Conservation (phyloP, 768 basidiomycete genomes). For the Phaeolepiota aurea region DNA sequence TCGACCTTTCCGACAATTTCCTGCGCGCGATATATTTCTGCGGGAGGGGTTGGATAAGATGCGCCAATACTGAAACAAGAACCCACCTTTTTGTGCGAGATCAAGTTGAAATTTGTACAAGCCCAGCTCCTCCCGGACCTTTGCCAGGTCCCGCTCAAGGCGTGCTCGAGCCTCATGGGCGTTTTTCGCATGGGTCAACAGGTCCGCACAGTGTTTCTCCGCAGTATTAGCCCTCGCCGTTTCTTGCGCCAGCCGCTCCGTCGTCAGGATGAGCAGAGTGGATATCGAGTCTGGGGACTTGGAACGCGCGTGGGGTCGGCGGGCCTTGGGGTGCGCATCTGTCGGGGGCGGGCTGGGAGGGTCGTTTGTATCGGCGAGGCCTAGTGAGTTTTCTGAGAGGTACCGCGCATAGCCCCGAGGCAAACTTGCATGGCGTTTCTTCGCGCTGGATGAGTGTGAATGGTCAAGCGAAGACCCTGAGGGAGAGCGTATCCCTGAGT, state of each 20-base stretch:
- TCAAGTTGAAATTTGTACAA: constrained; percentile 53
- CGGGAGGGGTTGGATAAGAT: constrained; percentile 1
- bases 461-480: too few species aligned
- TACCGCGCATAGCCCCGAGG: not conserved
- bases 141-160: constrained; percentile 21
- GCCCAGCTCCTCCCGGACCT: constrained; percentile 37
- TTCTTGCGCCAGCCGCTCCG: constrained; percentile 20
- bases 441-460: too few species aligned
- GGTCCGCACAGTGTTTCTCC: constrained; percentile 21
- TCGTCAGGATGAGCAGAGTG: constrained; percentile 12
- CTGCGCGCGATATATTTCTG: constrained; percentile 49
- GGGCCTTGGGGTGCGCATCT: constrained; percentile 9
- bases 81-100: constrained; percentile 40
- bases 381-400: not conserved
- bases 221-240: constrained; percentile 30
- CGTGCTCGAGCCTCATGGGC: constrained; percentile 20
- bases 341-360: constrained; percentile 9
- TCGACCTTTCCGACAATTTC: constrained; percentile 40
- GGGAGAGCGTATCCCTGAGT: too few species aligned
- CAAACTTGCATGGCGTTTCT: not conserved
- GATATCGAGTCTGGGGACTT: constrained; percentile 12
- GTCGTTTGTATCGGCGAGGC: not conserved
- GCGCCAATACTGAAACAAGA: not conserved
- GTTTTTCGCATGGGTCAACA: constrained; percentile 21
- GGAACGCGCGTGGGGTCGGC: constrained; percentile 5